Evolutionary conservation across 495 filamentous ascomycete genomes (phyloP).

Genomic region (Lophiostoma macrostomum): DNA sequence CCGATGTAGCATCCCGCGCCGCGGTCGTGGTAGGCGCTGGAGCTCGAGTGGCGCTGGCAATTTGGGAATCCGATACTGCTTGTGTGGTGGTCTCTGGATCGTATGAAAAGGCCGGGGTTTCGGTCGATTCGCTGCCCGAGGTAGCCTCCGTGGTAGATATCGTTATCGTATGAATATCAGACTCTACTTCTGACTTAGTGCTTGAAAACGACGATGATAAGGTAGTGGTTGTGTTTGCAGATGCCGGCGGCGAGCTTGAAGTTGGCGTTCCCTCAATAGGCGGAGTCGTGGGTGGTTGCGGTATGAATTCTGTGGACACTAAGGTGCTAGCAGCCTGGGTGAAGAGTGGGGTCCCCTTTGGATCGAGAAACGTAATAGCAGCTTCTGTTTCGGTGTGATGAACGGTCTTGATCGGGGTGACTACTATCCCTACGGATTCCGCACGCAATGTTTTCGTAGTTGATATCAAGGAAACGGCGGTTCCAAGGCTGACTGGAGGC

Average conservation of each 20-base stretch:
- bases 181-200: no score
- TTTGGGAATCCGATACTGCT: no score
- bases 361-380: conserved; percentile 18
- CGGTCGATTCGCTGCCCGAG: no score
- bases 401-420: conserved; percentile 17
- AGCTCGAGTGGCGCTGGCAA: no score
- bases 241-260: not conserved
- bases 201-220: not conserved
- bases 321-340: conserved; percentile 9
- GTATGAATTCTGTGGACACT: conserved; percentile 11
- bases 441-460: conserved; percentile 1
- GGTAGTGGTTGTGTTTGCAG: not conserved
- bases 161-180: no score
- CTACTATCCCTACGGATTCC: conserved; percentile 10
- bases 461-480: no score
- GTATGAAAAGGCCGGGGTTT: no score
- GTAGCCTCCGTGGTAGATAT: no score
- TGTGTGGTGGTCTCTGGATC: no score
- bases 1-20: no score
- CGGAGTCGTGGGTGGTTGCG: conserved; percentile 2
- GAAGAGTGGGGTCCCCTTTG: conserved; percentile 10
- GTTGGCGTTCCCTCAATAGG: not conserved
- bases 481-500: no score
- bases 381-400: conserved; percentile 3
- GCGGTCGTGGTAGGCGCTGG: no score